A percentile compares a stretch with the other conserved stretches of the same genome.
phyloP scores from a whole-genome alignment of 495 filamentous ascomycete species.

The Thozetella sp. region DNA sequence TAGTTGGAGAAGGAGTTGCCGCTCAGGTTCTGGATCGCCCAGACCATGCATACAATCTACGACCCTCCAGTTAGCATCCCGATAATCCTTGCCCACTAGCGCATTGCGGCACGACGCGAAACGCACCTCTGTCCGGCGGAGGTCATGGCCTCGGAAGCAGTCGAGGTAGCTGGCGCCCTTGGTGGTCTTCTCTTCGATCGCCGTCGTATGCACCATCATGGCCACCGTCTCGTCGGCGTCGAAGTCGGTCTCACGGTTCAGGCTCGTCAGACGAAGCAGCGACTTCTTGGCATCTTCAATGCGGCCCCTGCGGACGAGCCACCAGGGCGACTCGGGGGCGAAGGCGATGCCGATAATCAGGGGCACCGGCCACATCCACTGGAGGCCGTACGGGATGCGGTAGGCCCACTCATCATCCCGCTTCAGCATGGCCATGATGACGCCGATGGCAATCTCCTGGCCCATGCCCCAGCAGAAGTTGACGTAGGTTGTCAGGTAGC shows the following conservation, averaged over 20 bases:
- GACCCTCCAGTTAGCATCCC: constrained; percentile 10
- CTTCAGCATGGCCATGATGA: constrained; percentile 66
- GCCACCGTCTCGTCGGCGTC: constrained; percentile 75
- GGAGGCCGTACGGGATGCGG: constrained; percentile 68
- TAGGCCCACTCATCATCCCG: constrained; percentile 60
- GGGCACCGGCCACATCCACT: constrained; percentile 87
- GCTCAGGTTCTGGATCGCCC: constrained; percentile 81
- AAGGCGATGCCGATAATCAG: constrained; percentile 70
- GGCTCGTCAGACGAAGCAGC: constrained; percentile 66
- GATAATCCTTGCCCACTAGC: not conserved
- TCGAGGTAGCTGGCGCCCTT: constrained; percentile 70
- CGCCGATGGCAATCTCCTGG: constrained; percentile 74
- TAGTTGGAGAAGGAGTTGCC: constrained; percentile 83
- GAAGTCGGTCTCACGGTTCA: constrained; percentile 59
- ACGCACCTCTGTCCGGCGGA: constrained; percentile 67
- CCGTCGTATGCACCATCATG: constrained; percentile 85
- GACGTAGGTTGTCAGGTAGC: constrained; percentile 78
- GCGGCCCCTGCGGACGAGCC: constrained; percentile 73
- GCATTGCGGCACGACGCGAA: not conserved
- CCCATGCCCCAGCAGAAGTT: constrained; percentile 84
- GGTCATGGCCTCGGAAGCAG: constrained; percentile 75
- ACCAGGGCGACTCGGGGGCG: constrained; percentile 81
- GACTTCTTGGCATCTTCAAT: constrained; percentile 69
- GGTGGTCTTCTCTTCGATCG: constrained; percentile 71
- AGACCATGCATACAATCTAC: constrained; percentile 72